Percentiles rank a stretch among this genome's conserved stretches.
Evolutionary conservation across 306 rosid species (phyloP).

Genomic region (Medicago truncatula): MtrunA17r5.0-ANR NC_053048.1:26632001-26632500

Average conservation of each 20-base stretch:
- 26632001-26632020: too few relatives aligned
- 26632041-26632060: neutral
- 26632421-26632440: slow-evolving; percentile 14
- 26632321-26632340: slow-evolving; percentile 46
- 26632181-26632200: slow-evolving; percentile 40
- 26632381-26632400: neutral
- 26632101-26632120: neutral
- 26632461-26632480: slow-evolving; percentile 30
- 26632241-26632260: slow-evolving; percentile 12
- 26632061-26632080: neutral
- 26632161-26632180: slow-evolving; percentile 27
- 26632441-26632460: neutral
- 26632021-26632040: too few relatives aligned
- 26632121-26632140: neutral
- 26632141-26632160: slow-evolving; percentile 34
- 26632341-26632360: slow-evolving; percentile 46
- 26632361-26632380: slow-evolving; percentile 46
- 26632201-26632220: slow-evolving; percentile 33
- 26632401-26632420: slow-evolving; percentile 52
- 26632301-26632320: slow-evolving; percentile 54
- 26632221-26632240: neutral
- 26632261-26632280: slow-evolving; percentile 55
- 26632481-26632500: slow-evolving; percentile 35
- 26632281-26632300: slow-evolving; percentile 70
- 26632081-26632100: neutral